A percentile compares a stretch with the other conserved stretches of the same genome.
phyloP scores from a whole-genome alignment of 768 basidiomycete genomes.

The Pleurotus platypus region DNA sequence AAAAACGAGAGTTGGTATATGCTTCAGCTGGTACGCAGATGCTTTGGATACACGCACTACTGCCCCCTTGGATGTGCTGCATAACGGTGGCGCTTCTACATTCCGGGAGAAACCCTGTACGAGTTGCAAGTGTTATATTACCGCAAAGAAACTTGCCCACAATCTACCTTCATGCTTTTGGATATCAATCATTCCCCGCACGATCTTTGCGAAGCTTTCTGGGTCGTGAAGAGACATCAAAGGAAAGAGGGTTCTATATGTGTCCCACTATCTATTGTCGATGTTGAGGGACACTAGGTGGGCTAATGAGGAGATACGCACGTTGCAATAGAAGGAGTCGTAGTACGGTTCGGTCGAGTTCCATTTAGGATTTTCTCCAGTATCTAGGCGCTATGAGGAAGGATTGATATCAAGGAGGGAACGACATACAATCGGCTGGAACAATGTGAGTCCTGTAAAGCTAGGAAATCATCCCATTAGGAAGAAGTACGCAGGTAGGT shows the following conservation, averaged over 20 bases:
- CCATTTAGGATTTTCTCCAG: constrained; percentile 63
- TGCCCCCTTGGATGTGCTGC: constrained; percentile 59
- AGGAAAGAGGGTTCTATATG: constrained; percentile 58
- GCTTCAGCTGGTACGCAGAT: not conserved
- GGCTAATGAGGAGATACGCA: constrained; percentile 19
- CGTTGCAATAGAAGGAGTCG: constrained; percentile 68
- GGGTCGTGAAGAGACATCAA: constrained; percentile 65
- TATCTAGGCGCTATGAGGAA: constrained; percentile 32
- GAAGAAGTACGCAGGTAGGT: not conserved
- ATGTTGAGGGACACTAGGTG: not conserved
- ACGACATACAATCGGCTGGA: constrained; percentile 56
- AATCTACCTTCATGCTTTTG: constrained; percentile 58
- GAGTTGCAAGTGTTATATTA: not conserved
- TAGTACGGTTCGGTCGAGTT: constrained; percentile 62
- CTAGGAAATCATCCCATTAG: constrained; percentile 17
- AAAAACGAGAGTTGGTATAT: not conserved
- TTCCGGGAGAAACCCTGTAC: constrained; percentile 63
- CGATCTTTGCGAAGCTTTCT: constrained; percentile 51
- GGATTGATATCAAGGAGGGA: not conserved
- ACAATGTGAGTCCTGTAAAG: constrained; percentile 60
- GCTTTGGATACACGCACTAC: constrained; percentile 39
- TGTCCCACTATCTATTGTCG: constrained; percentile 50
- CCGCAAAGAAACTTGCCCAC: not conserved
- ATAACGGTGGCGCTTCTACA: constrained; percentile 52
- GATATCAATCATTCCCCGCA: constrained; percentile 64